These are phyloP conservation scores for Fusarium camptoceras DNA, from an alignment of 2,329 filamentous ascomycete species.

Conservation along the genomic window DNA sequence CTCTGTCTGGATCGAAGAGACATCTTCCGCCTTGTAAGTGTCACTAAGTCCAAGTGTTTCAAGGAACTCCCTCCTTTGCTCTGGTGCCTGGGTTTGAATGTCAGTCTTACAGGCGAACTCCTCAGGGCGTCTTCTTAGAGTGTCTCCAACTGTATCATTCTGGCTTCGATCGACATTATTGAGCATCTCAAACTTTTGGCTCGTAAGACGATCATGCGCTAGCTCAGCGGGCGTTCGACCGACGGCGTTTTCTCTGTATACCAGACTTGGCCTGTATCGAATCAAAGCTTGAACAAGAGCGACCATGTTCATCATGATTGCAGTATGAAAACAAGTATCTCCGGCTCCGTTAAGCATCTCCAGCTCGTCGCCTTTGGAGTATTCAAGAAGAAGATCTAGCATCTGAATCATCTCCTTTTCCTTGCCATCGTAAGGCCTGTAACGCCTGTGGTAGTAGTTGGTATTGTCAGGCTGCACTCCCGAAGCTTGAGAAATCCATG, in stretches of 20 bases:
- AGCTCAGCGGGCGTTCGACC: slow-evolving; percentile 79
- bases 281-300: slow-evolving; percentile 61
- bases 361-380: slow-evolving; percentile 67
- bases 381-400: slow-evolving; percentile 63
- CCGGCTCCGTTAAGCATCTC: slow-evolving; percentile 72
- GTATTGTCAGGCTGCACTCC: slow-evolving; percentile 24
- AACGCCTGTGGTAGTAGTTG: slow-evolving; percentile 22
- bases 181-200: slow-evolving; percentile 50
- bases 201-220: slow-evolving; percentile 66
- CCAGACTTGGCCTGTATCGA: slow-evolving; percentile 66
- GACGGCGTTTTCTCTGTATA: slow-evolving; percentile 79
- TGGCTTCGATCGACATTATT: slow-evolving; percentile 6
- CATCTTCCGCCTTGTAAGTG: slow-evolving; percentile 44
- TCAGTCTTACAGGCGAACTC: slow-evolving; percentile 25
- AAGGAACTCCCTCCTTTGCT: slow-evolving; percentile 38
- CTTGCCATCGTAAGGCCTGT: slow-evolving; percentile 40
- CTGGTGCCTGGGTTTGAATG: slow-evolving; percentile 24
- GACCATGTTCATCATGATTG: slow-evolving; percentile 56
- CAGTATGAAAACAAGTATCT: slow-evolving; percentile 72
- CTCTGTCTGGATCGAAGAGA: slow-evolving; percentile 43
- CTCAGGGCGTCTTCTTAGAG: slow-evolving; percentile 13
- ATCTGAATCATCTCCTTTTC: slow-evolving; percentile 54
- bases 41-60: slow-evolving; percentile 46
- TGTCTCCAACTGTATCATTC: neutral
- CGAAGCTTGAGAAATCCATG: slow-evolving; percentile 60